phyloP scores from a whole-genome alignment of 352 stramenopile species.

The Globisporangium nunn region DNA sequence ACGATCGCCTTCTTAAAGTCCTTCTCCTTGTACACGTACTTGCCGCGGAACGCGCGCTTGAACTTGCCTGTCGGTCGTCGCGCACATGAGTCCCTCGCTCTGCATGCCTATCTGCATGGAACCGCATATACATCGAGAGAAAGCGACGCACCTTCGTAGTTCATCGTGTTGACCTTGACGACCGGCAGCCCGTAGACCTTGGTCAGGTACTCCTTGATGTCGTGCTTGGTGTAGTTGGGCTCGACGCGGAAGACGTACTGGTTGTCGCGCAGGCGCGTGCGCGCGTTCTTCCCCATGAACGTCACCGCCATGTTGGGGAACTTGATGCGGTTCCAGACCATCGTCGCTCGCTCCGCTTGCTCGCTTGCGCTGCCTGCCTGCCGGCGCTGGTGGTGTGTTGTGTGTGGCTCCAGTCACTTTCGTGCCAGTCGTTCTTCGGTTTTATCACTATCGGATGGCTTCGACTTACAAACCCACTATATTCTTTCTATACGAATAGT shows the following conservation, averaged over 20 bases:
- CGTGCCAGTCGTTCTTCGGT: background rate
- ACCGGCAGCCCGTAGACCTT: constrained; percentile 95
- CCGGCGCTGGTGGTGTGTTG: background rate
- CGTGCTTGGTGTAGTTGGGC: constrained; percentile 95
- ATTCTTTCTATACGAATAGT: background rate
- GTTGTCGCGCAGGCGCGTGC: constrained; percentile 69
- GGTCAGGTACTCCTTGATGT: constrained; percentile 96
- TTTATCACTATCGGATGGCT: background rate
- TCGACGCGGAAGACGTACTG: constrained; percentile 91
- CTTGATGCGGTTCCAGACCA: constrained; percentile 82
- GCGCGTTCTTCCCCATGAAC: constrained; percentile 82
- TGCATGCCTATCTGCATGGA: too few relatives aligned
- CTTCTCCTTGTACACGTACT: constrained; percentile 90
- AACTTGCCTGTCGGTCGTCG: constrained; percentile 64
- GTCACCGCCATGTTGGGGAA: constrained; percentile 87
- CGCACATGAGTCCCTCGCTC: background rate
- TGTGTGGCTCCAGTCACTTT: background rate
- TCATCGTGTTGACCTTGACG: constrained; percentile 93
- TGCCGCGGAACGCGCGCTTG: constrained; percentile 80
- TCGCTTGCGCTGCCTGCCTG: constrained; percentile 7
- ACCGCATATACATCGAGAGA: constrained; percentile 4
- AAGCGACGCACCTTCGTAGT: constrained; percentile 83
- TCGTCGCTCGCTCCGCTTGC: constrained; percentile 19
- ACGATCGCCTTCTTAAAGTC: constrained; percentile 92
- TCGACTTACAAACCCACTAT: background rate